Evolutionary conservation across 2,329 filamentous ascomycete genomes (phyloP).

Genomic region (Emergomyces pasteurianus): DNA sequence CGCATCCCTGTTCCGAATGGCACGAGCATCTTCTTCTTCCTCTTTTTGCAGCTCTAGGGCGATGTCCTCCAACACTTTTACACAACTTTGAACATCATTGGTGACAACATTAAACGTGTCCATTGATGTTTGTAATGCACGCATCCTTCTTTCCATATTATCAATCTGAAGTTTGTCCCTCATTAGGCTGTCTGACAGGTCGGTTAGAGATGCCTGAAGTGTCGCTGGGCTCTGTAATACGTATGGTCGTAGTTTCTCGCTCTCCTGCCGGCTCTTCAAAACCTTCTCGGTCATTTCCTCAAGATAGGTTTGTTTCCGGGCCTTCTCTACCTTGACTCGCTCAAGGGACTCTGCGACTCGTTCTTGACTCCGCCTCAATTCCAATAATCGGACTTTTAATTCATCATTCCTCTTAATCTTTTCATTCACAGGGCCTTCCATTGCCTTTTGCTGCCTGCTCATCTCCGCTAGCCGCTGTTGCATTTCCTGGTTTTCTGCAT

Average conservation of each 20-base stretch:
- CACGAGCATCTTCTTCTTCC: constrained; percentile 75
- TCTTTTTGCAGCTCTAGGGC: constrained; percentile 74
- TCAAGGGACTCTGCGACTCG: constrained; percentile 72
- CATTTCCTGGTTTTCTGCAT: constrained; percentile 76
- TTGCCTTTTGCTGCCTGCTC: constrained; percentile 63
- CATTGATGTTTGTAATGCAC: constrained; percentile 79
- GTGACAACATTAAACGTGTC: constrained; percentile 80
- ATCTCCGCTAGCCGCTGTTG: constrained; percentile 70
- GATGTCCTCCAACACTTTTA: constrained; percentile 81
- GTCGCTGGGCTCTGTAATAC: constrained; percentile 77
- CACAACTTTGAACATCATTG: constrained; percentile 75
- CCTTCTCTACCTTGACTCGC: constrained; percentile 68
- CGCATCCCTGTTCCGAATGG: constrained; percentile 71
- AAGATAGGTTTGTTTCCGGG: constrained; percentile 52
- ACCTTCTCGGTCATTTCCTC: constrained; percentile 40
- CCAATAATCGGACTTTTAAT: constrained; percentile 67
- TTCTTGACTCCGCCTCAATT: constrained; percentile 71
- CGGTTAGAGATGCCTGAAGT: constrained; percentile 68
- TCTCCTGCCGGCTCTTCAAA: constrained; percentile 67
- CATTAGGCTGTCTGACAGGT: constrained; percentile 66
- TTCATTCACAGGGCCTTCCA: constrained; percentile 70
- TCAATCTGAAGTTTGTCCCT: constrained; percentile 79
- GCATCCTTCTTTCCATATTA: constrained; percentile 69
- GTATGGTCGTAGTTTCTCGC: constrained; percentile 80
- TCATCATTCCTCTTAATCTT: constrained; percentile 81